These are phyloP conservation scores for Citrullus amarus DNA, from an alignment of 306 rosid genomes.

Conservation along the genomic window DNA sequence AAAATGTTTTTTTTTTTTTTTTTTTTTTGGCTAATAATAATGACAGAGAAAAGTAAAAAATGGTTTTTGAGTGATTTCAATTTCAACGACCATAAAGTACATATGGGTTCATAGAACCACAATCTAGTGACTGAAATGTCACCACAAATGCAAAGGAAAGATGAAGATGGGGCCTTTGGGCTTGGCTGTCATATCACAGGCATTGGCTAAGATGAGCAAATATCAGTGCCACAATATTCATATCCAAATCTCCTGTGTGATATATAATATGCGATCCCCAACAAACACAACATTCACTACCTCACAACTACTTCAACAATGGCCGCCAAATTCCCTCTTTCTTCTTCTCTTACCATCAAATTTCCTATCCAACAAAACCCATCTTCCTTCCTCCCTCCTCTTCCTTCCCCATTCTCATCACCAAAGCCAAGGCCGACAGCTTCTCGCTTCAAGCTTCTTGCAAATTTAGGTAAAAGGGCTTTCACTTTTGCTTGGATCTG, in stretches of 20 bases:
- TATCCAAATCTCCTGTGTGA: slow-evolving; percentile 18
- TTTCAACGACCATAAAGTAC: background rate
- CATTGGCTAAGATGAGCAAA: background rate
- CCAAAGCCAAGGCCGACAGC: slow-evolving; percentile 21
- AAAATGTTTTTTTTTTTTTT: too few species aligned
- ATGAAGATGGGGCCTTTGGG: background rate
- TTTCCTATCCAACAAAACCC: slow-evolving; percentile 24
- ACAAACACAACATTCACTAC: background rate
- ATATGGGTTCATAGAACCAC: background rate
- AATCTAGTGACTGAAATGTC: background rate
- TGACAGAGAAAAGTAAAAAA: too few species aligned
- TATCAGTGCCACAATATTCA: slow-evolving; percentile 16
- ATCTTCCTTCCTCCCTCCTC: slow-evolving; percentile 21
- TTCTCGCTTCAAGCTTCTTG: slow-evolving; percentile 40
- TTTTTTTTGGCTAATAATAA: too few species aligned
- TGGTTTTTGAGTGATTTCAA: too few species aligned
- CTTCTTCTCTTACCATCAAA: slow-evolving; percentile 33
- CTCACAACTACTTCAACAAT: slow-evolving; percentile 21
- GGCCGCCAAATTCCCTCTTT: slow-evolving; percentile 51
- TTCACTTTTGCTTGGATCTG: background rate
- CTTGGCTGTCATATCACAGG: background rate
- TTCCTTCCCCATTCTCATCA: slow-evolving; percentile 11
- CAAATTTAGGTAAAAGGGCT: slow-evolving; percentile 39
- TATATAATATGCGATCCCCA: slow-evolving; percentile 23
- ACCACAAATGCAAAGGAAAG: background rate